phyloP scores from a whole-genome alignment of 257 asterid genomes.

The Fraxinus americana region DNA sequence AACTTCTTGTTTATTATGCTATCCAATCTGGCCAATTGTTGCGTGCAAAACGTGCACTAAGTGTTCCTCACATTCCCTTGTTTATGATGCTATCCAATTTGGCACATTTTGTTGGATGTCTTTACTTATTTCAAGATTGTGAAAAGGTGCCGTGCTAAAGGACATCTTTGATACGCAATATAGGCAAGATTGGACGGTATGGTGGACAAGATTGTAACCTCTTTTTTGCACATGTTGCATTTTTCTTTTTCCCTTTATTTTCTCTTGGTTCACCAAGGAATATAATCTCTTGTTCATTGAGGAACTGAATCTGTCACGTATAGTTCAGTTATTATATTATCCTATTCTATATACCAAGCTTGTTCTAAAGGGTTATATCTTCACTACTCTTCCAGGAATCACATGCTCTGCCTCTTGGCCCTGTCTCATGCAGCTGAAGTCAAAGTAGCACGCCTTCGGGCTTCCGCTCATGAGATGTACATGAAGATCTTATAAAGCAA shows the following conservation, averaged over 20 bases:
- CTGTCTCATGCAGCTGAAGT: conserved; percentile 51
- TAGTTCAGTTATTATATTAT: not conserved
- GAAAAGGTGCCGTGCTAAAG: not conserved
- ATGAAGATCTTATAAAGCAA: conserved; percentile 45
- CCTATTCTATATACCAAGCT: not conserved
- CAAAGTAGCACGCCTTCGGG: conserved; percentile 22
- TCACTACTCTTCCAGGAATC: conserved; percentile 72
- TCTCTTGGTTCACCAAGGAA: not conserved
- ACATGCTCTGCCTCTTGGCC: conserved; percentile 61
- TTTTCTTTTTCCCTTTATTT: not conserved
- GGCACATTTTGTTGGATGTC: not conserved
- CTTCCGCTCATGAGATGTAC: conserved; percentile 57
- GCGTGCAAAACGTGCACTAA: not conserved
- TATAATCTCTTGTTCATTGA: not conserved
- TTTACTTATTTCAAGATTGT: not conserved
- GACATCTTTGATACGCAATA: not conserved
- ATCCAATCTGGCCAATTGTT: not conserved
- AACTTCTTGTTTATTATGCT: not conserved
- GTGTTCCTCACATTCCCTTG: not conserved
- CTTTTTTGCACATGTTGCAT: not conserved
- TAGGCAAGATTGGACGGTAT: not conserved
- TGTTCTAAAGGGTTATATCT: conserved; percentile 47
- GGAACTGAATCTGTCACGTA: not conserved
- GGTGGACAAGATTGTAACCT: not conserved
- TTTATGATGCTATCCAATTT: not conserved